Percentiles rank a stretch among this genome's conserved stretches.
These are phyloP conservation scores for Alternaria conjuncta DNA, from an alignment of 2,329 filamentous ascomycete genomes.

Conservation along the genomic window DNA sequence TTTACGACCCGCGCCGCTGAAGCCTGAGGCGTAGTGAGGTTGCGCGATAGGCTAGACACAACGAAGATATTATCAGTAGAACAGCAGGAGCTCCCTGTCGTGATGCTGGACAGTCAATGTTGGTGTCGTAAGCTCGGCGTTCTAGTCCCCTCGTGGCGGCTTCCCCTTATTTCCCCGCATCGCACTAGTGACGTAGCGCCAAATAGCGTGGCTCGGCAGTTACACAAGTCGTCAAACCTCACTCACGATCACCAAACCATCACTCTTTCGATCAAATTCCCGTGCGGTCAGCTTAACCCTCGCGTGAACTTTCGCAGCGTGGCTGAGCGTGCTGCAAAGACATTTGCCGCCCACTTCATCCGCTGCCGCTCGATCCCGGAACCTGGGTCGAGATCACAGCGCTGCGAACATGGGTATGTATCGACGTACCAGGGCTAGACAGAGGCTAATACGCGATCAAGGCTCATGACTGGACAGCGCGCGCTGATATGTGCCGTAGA, in stretches of 20 bases:
- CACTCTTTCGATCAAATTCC: background rate
- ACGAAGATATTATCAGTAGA: background rate
- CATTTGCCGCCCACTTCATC: constrained; percentile 8
- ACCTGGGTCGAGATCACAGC: background rate
- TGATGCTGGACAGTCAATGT: background rate
- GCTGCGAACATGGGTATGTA: background rate
- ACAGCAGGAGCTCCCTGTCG: background rate
- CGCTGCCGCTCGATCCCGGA: background rate
- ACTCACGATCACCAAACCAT: background rate
- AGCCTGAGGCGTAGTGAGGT: too few relatives aligned
- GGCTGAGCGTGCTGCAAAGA: background rate
- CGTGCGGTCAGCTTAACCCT: background rate
- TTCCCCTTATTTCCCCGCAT: constrained; percentile 14
- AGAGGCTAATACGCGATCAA: background rate
- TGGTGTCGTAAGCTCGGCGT: background rate
- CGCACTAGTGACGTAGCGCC: constrained; percentile 4
- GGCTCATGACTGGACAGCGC: background rate
- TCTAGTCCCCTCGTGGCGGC: background rate
- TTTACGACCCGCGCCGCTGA: too few relatives aligned
- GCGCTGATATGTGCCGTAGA: background rate
- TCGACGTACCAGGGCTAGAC: background rate
- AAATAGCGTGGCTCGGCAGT: constrained; percentile 15
- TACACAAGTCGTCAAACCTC: background rate
- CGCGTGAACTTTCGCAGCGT: background rate
- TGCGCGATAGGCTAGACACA: background rate